Evolutionary conservation across 179 eudicot species (phyloP), one percentile per base, ranked within the genome.

Genomic region (Silene coronaria): DNA sequence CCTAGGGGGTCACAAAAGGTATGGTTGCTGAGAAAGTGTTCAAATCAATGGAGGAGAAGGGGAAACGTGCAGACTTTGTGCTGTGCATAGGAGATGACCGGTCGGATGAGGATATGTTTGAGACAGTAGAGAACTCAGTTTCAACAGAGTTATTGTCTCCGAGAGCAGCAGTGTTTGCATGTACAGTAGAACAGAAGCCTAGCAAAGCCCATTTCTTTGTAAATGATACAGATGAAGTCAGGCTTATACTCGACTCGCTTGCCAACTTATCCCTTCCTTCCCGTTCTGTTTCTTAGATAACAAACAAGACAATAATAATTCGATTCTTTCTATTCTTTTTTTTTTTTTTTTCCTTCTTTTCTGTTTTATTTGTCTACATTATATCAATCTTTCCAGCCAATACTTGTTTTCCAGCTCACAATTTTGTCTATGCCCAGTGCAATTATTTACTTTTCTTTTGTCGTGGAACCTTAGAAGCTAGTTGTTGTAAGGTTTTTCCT

Each of bases 21-120:
- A 68, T 85, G 76, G 96, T 90, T 28, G 89, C 96, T 1, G 91
- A 88, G 74, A 89, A 89, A 74, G 86, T 92, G 14, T 90, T 92
- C 73, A 76, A 86, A 57, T 81, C 91, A 22, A 88, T 90, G 91
- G 81, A 79, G 19, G 91, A 84, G 74, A 88, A 80, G 5, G 91
- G 91, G 70, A 84, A 83, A 73, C 84, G 71, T 22, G 93, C 93
- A 64, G 97, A 90, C 83, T 92, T 92, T 32, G 93, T 92, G 72
- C 85, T 92, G 61, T 93, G 97, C 73, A 89, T 93, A 42, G 98
- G 97, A 2, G 96, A 92, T 27, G 94, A 91, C 67, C 80, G 94
- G 82, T 93, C 98, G 23, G 95, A 91, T 27, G 97, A 93, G 84
- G 98, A 93, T 80, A 93, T 93, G 98, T 91, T 93, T 80, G 95